A percentile compares a stretch with the other conserved stretches of the same genome.
Conservation (phyloP, 306 rosid genomes). For the Potentilla sterilis region DNA sequence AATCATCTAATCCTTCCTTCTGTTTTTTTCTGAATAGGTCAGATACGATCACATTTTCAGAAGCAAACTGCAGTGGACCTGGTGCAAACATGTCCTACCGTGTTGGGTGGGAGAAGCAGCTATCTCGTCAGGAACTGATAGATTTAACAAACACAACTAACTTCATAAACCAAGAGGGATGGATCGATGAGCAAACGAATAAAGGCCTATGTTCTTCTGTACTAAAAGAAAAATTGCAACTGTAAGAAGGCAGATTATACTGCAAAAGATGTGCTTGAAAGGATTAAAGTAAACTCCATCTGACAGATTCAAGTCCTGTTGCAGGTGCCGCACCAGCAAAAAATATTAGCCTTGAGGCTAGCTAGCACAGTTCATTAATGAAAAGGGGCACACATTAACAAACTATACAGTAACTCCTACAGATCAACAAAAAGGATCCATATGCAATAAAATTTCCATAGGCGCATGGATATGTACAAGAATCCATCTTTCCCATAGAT, state of each 20-base stretch:
- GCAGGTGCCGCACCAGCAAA: background rate
- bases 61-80: slow-evolving; percentile 22
- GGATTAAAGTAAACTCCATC: background rate
- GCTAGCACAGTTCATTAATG: background rate
- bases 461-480: background rate
- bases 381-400: background rate
- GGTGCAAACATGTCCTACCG: slow-evolving; percentile 8
- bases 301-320: background rate
- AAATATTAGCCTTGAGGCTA: background rate
- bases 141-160: background rate
- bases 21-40: background rate
- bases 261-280: slow-evolving; percentile 1
- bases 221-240: background rate
- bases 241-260: background rate
- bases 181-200: slow-evolving; percentile 16
- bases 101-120: slow-evolving; percentile 26
- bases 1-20: background rate
- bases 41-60: slow-evolving; percentile 9
- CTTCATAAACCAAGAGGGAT: slow-evolving; percentile 26
- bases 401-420: background rate
- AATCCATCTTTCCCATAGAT: slow-evolving; percentile 5
- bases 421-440: background rate
- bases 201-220: background rate
- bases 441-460: background rate
- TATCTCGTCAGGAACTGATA: background rate